Percentiles rank a stretch among this genome's conserved stretches.
These are phyloP conservation scores for Ceratocystis albifundus DNA, from an alignment of 2,329 filamentous ascomycete genomes.

Conservation along the genomic window DNA sequence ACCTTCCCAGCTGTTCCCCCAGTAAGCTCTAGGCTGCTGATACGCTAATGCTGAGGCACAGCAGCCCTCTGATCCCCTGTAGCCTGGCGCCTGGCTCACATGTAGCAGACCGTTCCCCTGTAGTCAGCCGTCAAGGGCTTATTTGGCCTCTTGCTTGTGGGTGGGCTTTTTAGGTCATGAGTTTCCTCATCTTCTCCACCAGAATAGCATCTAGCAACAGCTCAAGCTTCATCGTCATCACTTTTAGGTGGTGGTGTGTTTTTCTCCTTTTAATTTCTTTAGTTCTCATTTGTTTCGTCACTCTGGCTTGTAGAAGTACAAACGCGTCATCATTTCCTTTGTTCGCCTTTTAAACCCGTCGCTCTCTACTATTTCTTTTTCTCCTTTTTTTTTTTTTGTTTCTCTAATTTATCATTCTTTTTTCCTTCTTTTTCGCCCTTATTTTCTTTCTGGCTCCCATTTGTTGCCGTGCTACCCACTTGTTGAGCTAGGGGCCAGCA, in stretches of 20 bases:
- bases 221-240: not conserved
- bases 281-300: not conserved
- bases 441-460: not conserved
- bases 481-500: not conserved
- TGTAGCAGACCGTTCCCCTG: not conserved
- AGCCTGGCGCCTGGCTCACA: not conserved
- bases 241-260: not conserved
- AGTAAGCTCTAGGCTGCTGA: not conserved
- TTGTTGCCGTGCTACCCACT: conserved; percentile 7
- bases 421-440: not conserved
- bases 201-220: not conserved
- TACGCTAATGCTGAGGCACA: not conserved
- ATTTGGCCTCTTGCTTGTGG: conserved; percentile 15
- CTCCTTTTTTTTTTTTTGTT: not conserved
- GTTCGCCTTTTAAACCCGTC: not conserved
- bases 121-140: conserved; percentile 7
- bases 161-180: not conserved
- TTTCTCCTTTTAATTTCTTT: not conserved
- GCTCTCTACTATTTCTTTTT: conserved; percentile 5
- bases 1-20: no score
- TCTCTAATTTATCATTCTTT: not conserved
- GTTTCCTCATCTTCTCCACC: not conserved
- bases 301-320: not conserved
- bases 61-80: not conserved
- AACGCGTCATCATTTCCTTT: not conserved